phyloP scores from a whole-genome alignment of 164 flowering plant species.

The Dillenia turbinata region DNA sequence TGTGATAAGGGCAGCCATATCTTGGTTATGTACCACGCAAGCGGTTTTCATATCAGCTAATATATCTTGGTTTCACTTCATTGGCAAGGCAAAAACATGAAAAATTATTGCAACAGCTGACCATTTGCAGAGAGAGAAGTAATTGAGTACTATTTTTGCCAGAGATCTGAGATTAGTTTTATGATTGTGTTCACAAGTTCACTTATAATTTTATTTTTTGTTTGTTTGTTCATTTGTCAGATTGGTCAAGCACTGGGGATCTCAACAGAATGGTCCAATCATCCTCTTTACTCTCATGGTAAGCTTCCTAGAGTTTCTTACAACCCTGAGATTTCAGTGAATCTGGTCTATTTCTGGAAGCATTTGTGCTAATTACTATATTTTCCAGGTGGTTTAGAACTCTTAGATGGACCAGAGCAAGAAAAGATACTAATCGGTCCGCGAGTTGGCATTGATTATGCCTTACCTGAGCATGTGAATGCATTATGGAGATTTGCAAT shows the following conservation, averaged over 20 bases:
- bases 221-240: conserved; percentile 33
- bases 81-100: too few relatives aligned
- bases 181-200: not conserved
- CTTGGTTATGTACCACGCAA: too few relatives aligned
- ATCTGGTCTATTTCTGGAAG: not conserved
- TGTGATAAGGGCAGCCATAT: too few relatives aligned
- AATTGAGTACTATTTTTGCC: too few relatives aligned
- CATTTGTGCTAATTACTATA: conserved; percentile 1
- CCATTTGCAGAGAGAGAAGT: not conserved
- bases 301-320: conserved; percentile 5
- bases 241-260: conserved; percentile 93
- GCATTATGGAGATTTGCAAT: conserved; percentile 94
- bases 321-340: not conserved
- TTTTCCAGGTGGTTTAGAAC: conserved; percentile 77
- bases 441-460: conserved; percentile 97
- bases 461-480: conserved; percentile 75
- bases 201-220: not conserved
- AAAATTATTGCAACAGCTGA: not conserved
- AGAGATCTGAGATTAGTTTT: too few relatives aligned
- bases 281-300: conserved; percentile 79
- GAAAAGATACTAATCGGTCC: conserved; percentile 79
- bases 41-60: too few relatives aligned
- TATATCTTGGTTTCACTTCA: too few relatives aligned
- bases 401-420: conserved; percentile 90
- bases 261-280: conserved; percentile 88